Evolutionary conservation across 805 yeast genomes (phyloP), one percentile per base, ranked within the genome.

Genomic region (Kodamaea restingae): DNA sequence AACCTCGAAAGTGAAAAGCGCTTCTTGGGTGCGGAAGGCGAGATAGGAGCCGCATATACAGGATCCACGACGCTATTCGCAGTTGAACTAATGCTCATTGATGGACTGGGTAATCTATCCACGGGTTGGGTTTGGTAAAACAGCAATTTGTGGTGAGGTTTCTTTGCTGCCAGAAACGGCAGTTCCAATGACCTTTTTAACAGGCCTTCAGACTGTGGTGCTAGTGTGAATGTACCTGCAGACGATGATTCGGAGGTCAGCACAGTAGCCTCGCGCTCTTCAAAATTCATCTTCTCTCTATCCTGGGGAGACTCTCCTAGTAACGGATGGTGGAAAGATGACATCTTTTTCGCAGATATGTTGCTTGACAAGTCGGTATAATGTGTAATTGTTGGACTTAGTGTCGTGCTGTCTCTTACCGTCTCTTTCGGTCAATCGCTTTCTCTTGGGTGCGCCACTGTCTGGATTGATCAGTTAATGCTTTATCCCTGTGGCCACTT

Each of bases 91-190:
- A 22, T 30, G 24, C 35, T 17, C 34, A 41, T 28, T 1, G 47
- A 36, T 1, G 50, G 47, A 25, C 47, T 46, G 26, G 50, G 50
- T 4, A 46, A 27, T 8, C 50, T 18, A 21, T 46, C 50, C 3
- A 43, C 26, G 4, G 49, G 45, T 15, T 38, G 44, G 6, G 49
- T 45, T 29, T 35, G 38, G 35, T 45, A 42, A 35, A 38, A 45
- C 32, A 46, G 41, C 35, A 34, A 40, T 24, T 45, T 45, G 27
- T 40, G 38, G 24, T 37, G 31, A 35, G 35, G 38, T 20, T 33
- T 21, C 25, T 27, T 30, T 10, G 29, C 40, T 22, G 36, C 15
- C 22, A 22, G 8, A 17, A 31, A 33, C 5, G 42, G 42, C 36
- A 28, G 41, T 12, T 40, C 47, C 30, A 40, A 21, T 17, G 44